Evolutionary conservation across 441 rosid genomes (phyloP).

Genomic region (Manihot esculenta): DNA sequence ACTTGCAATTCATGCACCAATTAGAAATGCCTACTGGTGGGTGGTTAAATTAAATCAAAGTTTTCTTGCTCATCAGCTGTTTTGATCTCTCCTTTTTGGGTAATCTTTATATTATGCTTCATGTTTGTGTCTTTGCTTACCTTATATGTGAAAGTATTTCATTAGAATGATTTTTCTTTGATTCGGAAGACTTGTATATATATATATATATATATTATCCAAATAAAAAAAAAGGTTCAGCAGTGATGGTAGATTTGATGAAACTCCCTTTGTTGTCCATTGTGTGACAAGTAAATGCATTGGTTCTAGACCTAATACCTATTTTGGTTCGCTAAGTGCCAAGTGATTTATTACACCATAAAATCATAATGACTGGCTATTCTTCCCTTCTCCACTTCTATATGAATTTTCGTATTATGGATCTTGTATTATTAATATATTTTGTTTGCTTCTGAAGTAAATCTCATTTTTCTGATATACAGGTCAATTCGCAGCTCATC

Average conservation of each 20-base stretch:
- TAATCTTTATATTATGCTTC: background rate
- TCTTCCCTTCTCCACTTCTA: background rate
- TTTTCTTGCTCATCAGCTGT: background rate
- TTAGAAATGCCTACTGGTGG: background rate
- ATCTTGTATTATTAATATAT: background rate
- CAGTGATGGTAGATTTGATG: background rate
- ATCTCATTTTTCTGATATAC: slow-evolving; percentile 16
- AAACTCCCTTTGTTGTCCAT: background rate
- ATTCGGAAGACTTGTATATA: too few relatives aligned
- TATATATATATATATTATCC: too few relatives aligned
- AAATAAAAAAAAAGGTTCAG: background rate
- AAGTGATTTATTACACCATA: background rate
- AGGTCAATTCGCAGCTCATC: slow-evolving; percentile 98
- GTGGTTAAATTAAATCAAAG: background rate
- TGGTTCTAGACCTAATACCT: background rate
- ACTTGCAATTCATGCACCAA: too few relatives aligned
- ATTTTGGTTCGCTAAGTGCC: background rate
- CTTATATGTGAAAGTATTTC: background rate
- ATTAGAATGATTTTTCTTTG: background rate
- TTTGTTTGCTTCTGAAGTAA: background rate
- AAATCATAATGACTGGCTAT: background rate
- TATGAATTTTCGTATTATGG: background rate
- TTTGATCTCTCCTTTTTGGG: too few relatives aligned
- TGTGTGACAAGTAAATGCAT: background rate
- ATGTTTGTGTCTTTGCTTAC: background rate